Conservation (phyloP, 345 rosid species). For the Pistacia vera region DNA sequence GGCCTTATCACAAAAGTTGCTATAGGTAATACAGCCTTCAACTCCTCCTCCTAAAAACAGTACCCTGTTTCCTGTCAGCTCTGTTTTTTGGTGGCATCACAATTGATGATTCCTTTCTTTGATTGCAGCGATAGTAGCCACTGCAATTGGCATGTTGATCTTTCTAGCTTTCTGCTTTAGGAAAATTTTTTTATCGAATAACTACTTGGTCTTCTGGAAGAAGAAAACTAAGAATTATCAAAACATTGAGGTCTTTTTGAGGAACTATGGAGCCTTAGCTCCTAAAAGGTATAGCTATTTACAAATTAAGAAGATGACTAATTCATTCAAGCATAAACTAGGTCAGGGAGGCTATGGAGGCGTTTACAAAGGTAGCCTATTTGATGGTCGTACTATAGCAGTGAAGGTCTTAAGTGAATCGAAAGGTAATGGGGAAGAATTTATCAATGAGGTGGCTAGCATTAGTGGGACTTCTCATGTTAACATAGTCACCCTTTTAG, state of each 20-base stretch:
- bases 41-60: background rate
- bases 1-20: background rate
- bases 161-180: background rate
- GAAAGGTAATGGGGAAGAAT: conserved; percentile 9
- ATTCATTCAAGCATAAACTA: background rate
- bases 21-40: background rate
- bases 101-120: background rate
- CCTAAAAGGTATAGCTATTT: no score
- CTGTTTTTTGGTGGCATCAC: background rate
- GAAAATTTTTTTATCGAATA: background rate
- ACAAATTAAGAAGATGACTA: no score
- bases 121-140: background rate
- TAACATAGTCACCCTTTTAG: background rate
- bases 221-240: background rate
- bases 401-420: background rate
- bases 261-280: no score
- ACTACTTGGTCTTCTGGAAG: background rate
- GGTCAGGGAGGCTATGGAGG: conserved; percentile 9
- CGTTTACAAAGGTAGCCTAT: conserved; percentile 1
- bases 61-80: background rate
- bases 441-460: conserved; percentile 10
- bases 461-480: conserved; percentile 8
- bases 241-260: background rate
- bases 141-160: background rate
- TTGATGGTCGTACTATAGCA: background rate